Base-by-base conservation (phyloP, 192 early-diverging fungal species). In the Dispira parvispora region DNA sequence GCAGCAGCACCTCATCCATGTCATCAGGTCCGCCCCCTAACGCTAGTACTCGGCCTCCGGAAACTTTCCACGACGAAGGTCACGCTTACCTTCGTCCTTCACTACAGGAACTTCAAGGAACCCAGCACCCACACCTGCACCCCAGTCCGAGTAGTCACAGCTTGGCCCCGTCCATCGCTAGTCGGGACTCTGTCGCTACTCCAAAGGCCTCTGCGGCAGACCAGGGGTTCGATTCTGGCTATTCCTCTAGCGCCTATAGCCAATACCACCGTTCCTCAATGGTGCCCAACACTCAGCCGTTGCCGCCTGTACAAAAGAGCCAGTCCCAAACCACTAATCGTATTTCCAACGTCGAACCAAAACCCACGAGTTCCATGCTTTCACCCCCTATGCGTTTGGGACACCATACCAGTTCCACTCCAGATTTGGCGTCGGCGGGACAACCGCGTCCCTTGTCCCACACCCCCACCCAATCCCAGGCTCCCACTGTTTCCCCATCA, bases 161-260 rank as follows among this genome's bases (percentile, higher is more conserved):
- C 16, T 25, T 28, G 20, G 53, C 53, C 21, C 53, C 23, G 3
- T 55, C 53, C 53, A 26, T 21, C 53, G 53, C 13, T 25, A 55
- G 53, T 28, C 16, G 8, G 16, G n/a, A 23, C 4, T 23, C 49
- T 50, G n/a, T 18, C 49, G 23, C 23, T 18, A 23, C 49, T 8
- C 49, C 49, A 18, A 23, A 23, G n/a, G 49, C n/a, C 23, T 8
- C 18, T 28, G 12, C 9, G 25, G 20, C 21, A 12, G 23, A 55
- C 53, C 53, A 55, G 23, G 53, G 53, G 2, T 55, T 55, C 9
- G 53, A 55, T 26, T 23, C 20, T 12, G 53, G 53, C 53, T 55
- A 55, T 28, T 8, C 16, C 13, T 14, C 53, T 21, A 25, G 53
- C 53, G 14, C 53, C 18, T 55, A 55, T 28, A 55, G 23, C 21